A percentile compares a stretch with the other conserved stretches of the same genome.
phyloP scores from a whole-genome alignment of 495 filamentous ascomycete species.

The Hypoxylon subgilvum region DNA sequence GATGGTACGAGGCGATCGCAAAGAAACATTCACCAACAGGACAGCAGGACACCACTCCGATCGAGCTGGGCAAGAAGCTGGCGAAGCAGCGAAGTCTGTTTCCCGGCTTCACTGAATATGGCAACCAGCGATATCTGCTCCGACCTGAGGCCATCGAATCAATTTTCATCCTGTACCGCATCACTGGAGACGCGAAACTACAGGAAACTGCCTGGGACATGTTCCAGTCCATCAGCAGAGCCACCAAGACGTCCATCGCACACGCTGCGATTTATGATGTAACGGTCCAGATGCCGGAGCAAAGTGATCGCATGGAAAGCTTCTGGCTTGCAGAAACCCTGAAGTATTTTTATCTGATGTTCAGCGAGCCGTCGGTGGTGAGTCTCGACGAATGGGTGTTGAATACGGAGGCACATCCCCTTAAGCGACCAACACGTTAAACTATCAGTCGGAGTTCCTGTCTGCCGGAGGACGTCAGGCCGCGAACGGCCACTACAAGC shows the following conservation, averaged over 20 bases:
- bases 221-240: slow-evolving; percentile 57
- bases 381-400: slow-evolving; percentile 60
- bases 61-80: slow-evolving; percentile 31
- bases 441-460: no score
- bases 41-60: slow-evolving; percentile 14
- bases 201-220: slow-evolving; percentile 65
- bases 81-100: slow-evolving; percentile 68
- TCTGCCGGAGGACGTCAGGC: no score
- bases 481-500: no score
- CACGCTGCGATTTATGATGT: slow-evolving; percentile 59
- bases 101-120: slow-evolving; percentile 66
- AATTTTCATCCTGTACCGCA: slow-evolving; percentile 73
- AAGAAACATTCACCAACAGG: slow-evolving; percentile 10
- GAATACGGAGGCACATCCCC: slow-evolving; percentile 79
- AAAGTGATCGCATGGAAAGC: slow-evolving; percentile 54
- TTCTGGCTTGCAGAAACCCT: slow-evolving; percentile 71
- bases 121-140: slow-evolving; percentile 69
- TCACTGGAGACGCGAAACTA: slow-evolving; percentile 60
- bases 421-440: no score
- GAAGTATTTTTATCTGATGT: slow-evolving; percentile 83
- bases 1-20: no score
- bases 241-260: slow-evolving; percentile 56
- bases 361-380: slow-evolving; percentile 69
- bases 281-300: slow-evolving; percentile 34
- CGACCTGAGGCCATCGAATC: slow-evolving; percentile 73